Conservation (phyloP, 2,329 filamentous ascomycete species). For the Cryphonectria japonica region DNA sequence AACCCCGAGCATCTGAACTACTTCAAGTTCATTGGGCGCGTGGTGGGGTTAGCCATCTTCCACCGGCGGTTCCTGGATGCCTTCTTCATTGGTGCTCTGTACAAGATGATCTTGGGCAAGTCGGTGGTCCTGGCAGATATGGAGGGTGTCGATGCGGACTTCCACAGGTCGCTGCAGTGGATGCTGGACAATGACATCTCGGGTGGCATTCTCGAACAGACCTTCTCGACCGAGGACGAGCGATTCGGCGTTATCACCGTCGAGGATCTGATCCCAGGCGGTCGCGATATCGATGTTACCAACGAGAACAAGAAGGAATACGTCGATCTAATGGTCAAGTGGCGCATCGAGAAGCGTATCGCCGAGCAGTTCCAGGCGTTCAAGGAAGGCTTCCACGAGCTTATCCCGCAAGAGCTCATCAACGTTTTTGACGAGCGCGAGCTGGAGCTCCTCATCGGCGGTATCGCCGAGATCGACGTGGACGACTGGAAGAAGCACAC, state of each 20-base stretch:
- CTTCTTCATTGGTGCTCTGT: constrained; percentile 98
- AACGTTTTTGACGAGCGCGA: constrained; percentile 99
- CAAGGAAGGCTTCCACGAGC: constrained; percentile 94
- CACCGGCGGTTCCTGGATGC: constrained; percentile 96
- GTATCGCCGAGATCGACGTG: constrained; percentile 99
- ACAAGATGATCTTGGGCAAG: constrained; percentile 99
- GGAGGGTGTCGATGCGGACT: constrained; percentile 98
- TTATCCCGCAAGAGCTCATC: constrained; percentile 94
- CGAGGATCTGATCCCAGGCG: constrained; percentile 89
- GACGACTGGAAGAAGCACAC: constrained; percentile 99
- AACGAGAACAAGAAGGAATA: constrained; percentile 99
- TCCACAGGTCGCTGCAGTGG: constrained; percentile 96
- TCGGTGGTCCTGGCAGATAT: constrained; percentile 90
- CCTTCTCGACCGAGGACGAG: constrained; percentile 96
- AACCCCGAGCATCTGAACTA: constrained; percentile 99
- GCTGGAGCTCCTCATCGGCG: constrained; percentile 92
- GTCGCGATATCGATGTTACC: constrained; percentile 91
- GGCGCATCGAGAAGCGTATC: constrained; percentile 98
- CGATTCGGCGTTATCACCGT: constrained; percentile 93
- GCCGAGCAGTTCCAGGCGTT: constrained; percentile 98
- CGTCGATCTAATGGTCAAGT: constrained; percentile 97
- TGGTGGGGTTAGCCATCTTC: constrained; percentile 97
- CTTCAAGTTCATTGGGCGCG: constrained; percentile 98
- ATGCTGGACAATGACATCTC: constrained; percentile 96
- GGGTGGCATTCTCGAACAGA: constrained; percentile 89